These are phyloP conservation scores for Garcia nutans DNA, from an alignment of 345 rosid genomes.

Conservation along the genomic window DNA sequence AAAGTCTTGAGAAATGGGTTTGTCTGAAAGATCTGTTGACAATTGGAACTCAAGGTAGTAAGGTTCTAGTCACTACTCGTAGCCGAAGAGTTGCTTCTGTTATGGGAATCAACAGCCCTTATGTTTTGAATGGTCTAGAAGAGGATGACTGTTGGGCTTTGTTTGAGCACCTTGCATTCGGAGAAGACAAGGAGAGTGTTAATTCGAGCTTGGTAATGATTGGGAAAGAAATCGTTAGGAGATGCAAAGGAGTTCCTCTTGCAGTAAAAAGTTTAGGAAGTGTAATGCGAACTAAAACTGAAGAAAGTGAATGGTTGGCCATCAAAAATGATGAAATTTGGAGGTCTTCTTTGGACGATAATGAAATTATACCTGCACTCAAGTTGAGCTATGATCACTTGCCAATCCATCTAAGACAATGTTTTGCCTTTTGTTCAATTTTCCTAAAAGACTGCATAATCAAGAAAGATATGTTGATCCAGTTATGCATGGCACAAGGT, in stretches of 20 bases:
- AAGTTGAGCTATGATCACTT: conserved; percentile 20
- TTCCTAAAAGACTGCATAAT: conserved; percentile 15
- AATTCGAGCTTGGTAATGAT: conserved; percentile 3
- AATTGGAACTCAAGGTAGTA: neutral
- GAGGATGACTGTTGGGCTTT: conserved; percentile 9
- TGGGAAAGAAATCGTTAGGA: conserved; percentile 17
- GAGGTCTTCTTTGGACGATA: neutral
- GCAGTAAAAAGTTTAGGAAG: conserved; percentile 19
- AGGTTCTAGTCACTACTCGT: conserved; percentile 7
- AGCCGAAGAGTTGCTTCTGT: conserved; percentile 5
- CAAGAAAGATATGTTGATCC: neutral
- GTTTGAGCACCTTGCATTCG: conserved; percentile 12
- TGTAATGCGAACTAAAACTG: neutral
- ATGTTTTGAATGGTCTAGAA: neutral
- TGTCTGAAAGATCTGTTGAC: neutral
- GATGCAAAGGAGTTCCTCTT: conserved; percentile 30
- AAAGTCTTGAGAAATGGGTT: conserved; percentile 6
- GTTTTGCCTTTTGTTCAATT: conserved; percentile 22
- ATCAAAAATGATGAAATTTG: conserved; percentile 14
- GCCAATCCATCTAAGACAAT: conserved; percentile 5
- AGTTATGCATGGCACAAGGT: conserved; percentile 29
- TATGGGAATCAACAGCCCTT: neutral
- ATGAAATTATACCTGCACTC: neutral
- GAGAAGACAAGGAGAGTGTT: neutral
- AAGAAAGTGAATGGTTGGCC: conserved; percentile 3